Percentiles rank a stretch among this genome's conserved stretches.
These are phyloP conservation scores for Canavalia gladiata DNA, from an alignment of 306 rosid genomes.

Conservation along the genomic window DNA sequence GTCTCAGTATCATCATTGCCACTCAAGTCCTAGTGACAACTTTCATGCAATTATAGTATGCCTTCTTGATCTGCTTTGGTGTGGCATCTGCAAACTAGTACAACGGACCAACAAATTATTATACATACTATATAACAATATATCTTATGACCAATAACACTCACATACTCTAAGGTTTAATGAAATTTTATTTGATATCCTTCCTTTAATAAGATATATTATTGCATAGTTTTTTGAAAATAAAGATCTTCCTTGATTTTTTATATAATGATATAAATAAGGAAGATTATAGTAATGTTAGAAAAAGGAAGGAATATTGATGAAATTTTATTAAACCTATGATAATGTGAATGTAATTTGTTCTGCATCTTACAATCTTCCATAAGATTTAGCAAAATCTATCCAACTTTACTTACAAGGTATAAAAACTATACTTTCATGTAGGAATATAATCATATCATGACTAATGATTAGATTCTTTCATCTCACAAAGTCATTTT, in stretches of 20 bases:
- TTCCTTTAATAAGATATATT: no score
- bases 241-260: no score
- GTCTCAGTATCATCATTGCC: slow-evolving; percentile 71
- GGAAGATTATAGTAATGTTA: no score
- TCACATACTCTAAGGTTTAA: no score
- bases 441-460: slow-evolving; percentile 26
- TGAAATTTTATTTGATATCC: no score
- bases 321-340: no score
- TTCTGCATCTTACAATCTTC: background rate
- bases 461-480: background rate
- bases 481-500: background rate
- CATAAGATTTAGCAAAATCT: background rate
- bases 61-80: slow-evolving; percentile 73
- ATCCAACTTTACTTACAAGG: background rate
- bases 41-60: slow-evolving; percentile 87
- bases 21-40: slow-evolving; percentile 88
- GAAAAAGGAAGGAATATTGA: no score
- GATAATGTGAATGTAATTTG: no score
- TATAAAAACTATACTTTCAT: background rate
- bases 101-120: slow-evolving; percentile 38
- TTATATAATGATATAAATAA: no score
- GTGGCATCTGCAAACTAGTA: slow-evolving; percentile 85
- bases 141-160: no score
- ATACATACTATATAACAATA: slow-evolving; percentile 11
- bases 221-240: no score